A percentile compares a stretch with the other conserved stretches of the same genome.
Conservation (phyloP, 2,329 filamentous ascomycete species). For the Sphaerulina vaccinii region DNA sequence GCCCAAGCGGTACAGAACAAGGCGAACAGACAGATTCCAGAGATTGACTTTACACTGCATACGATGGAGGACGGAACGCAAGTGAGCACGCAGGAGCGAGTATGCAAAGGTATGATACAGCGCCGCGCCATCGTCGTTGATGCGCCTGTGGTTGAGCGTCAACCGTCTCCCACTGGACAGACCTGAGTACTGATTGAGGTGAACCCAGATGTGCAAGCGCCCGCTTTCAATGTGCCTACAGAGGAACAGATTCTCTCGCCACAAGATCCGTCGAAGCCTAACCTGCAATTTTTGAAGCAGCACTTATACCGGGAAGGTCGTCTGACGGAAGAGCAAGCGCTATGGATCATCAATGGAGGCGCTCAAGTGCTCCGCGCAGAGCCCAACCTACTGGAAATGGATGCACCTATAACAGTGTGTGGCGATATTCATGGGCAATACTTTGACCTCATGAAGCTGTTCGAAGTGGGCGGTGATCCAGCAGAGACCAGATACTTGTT, state of each 20-base stretch:
- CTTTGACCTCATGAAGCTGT: conserved; percentile 99
- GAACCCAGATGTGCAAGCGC: conserved; percentile 85
- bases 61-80: conserved; percentile 96
- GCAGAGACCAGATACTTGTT: conserved; percentile 96
- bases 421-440: conserved; percentile 99
- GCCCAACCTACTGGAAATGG: conserved; percentile 97
- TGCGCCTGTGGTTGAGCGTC: not conserved
- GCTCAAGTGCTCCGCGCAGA: conserved; percentile 84
- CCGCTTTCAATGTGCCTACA: conserved; percentile 86
- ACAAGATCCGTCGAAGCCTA: conserved; percentile 80
- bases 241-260: conserved; percentile 94
- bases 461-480: conserved; percentile 95
- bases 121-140: not conserved
- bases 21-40: conserved; percentile 73
- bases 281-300: conserved; percentile 92
- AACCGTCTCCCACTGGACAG: not conserved
- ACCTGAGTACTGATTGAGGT: conserved; percentile 21
- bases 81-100: conserved; percentile 91
- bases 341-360: conserved; percentile 89
- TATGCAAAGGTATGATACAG: conserved; percentile 97
- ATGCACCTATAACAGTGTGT: conserved; percentile 97
- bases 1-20: conserved; percentile 91
- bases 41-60: conserved; percentile 98
- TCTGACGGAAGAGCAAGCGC: conserved; percentile 91
- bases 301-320: conserved; percentile 98